Base-by-base conservation (phyloP, 306 rosid genomes). In the Quercus parvula region DNA sequence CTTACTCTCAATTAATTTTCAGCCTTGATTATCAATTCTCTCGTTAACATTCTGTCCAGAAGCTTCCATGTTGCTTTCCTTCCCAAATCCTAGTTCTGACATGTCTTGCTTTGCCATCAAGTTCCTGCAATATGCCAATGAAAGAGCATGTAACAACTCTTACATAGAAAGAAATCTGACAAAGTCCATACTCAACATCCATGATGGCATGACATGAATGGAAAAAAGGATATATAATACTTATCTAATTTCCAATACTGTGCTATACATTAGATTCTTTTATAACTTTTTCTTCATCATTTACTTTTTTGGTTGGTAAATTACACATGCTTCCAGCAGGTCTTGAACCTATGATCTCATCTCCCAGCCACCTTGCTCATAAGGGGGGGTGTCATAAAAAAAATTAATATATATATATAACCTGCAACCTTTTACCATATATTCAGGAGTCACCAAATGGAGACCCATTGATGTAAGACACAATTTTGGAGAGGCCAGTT, bases 51-150 rank as follows among this genome's bases (percentile, higher is more conserved):
- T 80, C 64, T 77, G 91, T 31, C 56, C 77, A 62, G 75, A 77
- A 73, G 85, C 51, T 82, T 76, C 83, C 70, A 30, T 82, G 61
- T 56, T 81, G 62, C 17, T 61, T 75, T 18, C 81, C 82, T 79
- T 86, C 8, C 75, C 73, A 76, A 95, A 95, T 80, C 99, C 99
- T 75, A 95, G 98, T 84, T 95, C 98, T 18, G 90, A 78, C 91
- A 95, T 82, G 89, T 93, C 97, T 83, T 95, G 99, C 74, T 93
- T 93, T 44, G 99, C 99, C 99, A 95, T 95, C 87, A 93, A 89
- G 85, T 95, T 95, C 92, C 98, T 95, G 90, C 78, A 73, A 86
- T 56, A 79, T 69, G 77, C 75, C 73, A 80, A 73, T 81, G 12
- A 30, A 69, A 77, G 70, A 73, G 71, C 80, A 73, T 75, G 56